phyloP scores from a whole-genome alignment of 768 basidiomycete genomes.

The Daedaleopsis sinensis region DNA sequence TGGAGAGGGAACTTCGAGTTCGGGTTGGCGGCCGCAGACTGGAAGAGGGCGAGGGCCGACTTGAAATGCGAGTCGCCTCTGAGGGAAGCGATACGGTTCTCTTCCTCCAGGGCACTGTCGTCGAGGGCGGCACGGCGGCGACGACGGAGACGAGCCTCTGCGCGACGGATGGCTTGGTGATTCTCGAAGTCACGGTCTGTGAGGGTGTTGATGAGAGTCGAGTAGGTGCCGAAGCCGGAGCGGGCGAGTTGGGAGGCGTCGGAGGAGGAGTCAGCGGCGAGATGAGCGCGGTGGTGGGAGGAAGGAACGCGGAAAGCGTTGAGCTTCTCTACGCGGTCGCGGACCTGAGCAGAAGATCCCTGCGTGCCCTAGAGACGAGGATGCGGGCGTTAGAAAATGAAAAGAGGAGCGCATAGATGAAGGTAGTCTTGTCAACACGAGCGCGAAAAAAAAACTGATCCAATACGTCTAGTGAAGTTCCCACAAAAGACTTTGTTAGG shows the following conservation, averaged over 20 bases:
- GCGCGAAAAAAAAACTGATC: too few species aligned
- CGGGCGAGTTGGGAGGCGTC: constrained; percentile 18
- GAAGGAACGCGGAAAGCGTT: constrained; percentile 16
- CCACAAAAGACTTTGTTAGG: too few species aligned
- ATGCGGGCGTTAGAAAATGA: not conserved
- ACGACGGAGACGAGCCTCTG: constrained; percentile 37
- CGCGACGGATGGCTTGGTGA: constrained; percentile 42
- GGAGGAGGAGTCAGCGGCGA: constrained; percentile 4
- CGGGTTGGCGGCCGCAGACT: constrained; percentile 49
- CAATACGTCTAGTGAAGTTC: too few species aligned
- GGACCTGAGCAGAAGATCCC: constrained; percentile 19
- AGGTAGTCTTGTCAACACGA: too few species aligned
- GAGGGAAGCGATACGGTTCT: constrained; percentile 46
- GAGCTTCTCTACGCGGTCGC: constrained; percentile 21
- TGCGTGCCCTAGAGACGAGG: constrained; percentile 9
- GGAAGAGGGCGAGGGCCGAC: constrained; percentile 74
- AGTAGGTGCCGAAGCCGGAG: constrained; percentile 53
- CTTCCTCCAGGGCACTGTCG: constrained; percentile 21
- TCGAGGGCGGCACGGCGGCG: constrained; percentile 13
- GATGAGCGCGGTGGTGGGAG: constrained; percentile 11
- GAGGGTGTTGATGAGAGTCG: constrained; percentile 62
- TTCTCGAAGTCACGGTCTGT: constrained; percentile 74
- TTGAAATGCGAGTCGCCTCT: constrained; percentile 69
- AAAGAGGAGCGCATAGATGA: not conserved
- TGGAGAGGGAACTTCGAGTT: constrained; percentile 36